phyloP scores from a whole-genome alignment of 345 rosid genomes.

The Salix caprea region DNA sequence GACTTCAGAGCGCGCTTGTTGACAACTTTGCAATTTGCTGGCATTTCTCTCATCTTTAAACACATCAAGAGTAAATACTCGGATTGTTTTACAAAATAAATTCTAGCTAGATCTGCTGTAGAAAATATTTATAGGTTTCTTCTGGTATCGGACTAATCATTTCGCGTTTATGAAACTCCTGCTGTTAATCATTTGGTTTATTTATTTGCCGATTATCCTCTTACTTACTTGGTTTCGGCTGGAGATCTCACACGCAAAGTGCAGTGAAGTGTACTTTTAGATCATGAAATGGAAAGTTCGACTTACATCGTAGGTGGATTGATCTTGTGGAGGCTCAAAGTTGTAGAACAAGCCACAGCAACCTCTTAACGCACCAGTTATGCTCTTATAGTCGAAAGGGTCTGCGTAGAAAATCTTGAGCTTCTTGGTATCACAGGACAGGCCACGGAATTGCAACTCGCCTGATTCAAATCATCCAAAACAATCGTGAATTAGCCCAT shows the following conservation, averaged over 20 bases:
- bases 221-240: not conserved
- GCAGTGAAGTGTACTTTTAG: not conserved
- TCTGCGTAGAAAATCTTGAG: constrained; percentile 47
- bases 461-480: constrained; percentile 13
- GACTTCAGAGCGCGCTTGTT: not conserved
- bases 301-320: constrained; percentile 48
- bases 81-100: too few species aligned
- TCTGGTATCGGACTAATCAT: not conserved
- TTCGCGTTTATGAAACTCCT: not conserved
- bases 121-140: not conserved
- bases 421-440: constrained; percentile 23
- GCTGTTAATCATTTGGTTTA: too few species aligned
- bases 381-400: constrained; percentile 58
- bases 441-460: constrained; percentile 20
- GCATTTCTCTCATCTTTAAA: not conserved
- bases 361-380: constrained; percentile 46
- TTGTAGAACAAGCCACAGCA: constrained; percentile 56
- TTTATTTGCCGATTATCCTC: too few species aligned
- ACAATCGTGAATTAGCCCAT: not conserved
- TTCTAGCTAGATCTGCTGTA: too few species aligned
- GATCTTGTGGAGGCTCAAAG: constrained; percentile 49
- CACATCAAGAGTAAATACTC: too few species aligned
- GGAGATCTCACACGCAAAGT: not conserved
- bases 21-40: not conserved
- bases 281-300: not conserved